Evolutionary conservation across 2,329 filamentous ascomycete species (phyloP).

Genomic region (Cytospora chrysosperma): DNA sequence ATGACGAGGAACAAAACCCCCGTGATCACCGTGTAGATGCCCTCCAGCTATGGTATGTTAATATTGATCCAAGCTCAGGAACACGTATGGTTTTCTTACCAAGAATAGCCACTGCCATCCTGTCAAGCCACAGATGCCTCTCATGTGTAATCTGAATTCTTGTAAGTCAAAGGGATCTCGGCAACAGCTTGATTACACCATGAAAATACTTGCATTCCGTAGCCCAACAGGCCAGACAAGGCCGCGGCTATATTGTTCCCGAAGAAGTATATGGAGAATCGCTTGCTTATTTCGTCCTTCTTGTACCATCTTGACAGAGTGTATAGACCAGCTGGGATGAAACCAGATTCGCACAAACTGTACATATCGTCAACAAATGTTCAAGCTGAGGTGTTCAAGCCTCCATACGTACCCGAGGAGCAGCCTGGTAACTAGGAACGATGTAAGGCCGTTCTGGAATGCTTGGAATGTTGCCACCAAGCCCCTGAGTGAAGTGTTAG

Average conservation of each 20-base stretch:
- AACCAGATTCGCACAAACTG: constrained; percentile 40
- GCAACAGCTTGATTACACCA: neutral
- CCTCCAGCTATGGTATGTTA: constrained; percentile 32
- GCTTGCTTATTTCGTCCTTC: constrained; percentile 43
- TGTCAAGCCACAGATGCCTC: constrained; percentile 31
- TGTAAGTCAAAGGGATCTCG: neutral
- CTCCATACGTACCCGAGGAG: constrained; percentile 37
- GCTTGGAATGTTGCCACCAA: constrained; percentile 41
- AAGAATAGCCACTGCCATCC: constrained; percentile 39
- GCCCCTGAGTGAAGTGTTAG: constrained; percentile 27
- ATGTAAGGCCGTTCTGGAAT: constrained; percentile 37
- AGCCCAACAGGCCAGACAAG: constrained; percentile 42
- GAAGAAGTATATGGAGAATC: constrained; percentile 46
- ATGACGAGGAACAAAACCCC: constrained; percentile 34
- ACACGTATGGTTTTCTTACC: constrained; percentile 16
- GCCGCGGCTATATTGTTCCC: constrained; percentile 44
- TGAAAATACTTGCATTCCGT: constrained; percentile 34
- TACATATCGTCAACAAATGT: neutral
- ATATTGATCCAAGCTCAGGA: neutral
- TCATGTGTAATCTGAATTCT: constrained; percentile 31
- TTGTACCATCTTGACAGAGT: constrained; percentile 50
- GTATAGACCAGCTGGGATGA: constrained; percentile 47
- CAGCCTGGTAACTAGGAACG: constrained; percentile 39
- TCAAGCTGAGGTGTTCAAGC: neutral
- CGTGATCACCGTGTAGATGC: constrained; percentile 37